These are phyloP conservation scores for Malassezia sympodialis DNA, from an alignment of 1,284 basidiomycete genomes.

Conservation along the genomic window DNA sequence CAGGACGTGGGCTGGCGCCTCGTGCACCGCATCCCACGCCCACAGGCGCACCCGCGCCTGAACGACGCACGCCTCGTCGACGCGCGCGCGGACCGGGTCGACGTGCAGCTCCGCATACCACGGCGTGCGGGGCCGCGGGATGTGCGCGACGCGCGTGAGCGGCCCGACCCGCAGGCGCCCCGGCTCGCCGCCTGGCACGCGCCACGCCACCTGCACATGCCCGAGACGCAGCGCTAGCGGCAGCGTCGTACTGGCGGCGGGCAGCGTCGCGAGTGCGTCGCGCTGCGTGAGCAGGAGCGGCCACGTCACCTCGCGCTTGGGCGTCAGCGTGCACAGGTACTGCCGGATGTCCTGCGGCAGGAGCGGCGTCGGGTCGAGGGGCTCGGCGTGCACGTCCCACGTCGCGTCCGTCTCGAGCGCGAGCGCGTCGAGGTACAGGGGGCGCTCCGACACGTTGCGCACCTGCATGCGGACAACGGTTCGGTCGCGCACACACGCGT, in stretches of 20 bases:
- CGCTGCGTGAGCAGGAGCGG: not conserved
- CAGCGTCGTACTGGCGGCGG: not conserved
- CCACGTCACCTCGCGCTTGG: not conserved
- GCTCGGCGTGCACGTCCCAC: not conserved
- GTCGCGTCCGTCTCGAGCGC: not conserved
- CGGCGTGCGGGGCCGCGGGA: not conserved
- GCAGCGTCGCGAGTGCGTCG: not conserved
- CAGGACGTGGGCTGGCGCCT: not conserved
- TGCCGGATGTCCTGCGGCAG: constrained; percentile 10
- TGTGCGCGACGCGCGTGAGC: not conserved
- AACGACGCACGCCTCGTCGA: not conserved
- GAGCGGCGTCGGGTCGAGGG: not conserved
- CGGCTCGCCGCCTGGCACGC: constrained; percentile 7
- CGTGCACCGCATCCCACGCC: not conserved
- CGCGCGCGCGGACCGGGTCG: not conserved
- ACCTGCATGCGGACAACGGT: constrained; percentile 2
- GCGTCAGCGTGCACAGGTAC: constrained; percentile 4
- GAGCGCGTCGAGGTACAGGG: constrained; percentile 1
- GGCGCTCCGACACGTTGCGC: constrained; percentile 5
- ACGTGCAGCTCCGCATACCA: constrained; percentile 1
- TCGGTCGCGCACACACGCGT: constrained; percentile 1
- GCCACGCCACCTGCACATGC: constrained; percentile 7
- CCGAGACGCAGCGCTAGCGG: constrained; percentile 1
- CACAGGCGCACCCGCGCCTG: not conserved
- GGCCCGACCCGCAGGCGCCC: constrained; percentile 3